These are phyloP conservation scores for Prunus dulcis DNA, from an alignment of 306 rosid species.

Conservation along the genomic window DNA sequence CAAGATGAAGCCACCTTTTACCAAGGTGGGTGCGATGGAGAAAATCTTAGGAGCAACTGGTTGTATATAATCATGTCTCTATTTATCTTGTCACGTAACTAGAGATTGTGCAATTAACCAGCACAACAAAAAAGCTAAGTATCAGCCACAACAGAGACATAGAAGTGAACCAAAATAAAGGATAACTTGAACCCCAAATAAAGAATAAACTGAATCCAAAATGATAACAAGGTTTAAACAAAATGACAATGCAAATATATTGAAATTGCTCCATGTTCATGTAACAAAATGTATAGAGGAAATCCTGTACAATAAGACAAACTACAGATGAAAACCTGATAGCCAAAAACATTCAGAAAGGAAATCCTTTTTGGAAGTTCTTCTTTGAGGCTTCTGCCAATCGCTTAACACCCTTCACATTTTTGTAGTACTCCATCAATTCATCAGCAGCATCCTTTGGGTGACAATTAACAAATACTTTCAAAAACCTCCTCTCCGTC, in stretches of 20 bases:
- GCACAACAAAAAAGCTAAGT: too few species aligned
- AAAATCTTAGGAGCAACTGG: too few species aligned
- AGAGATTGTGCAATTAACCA: too few species aligned
- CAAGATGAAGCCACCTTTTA: too few species aligned
- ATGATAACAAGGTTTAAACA: neutral
- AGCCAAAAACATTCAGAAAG: slow-evolving; percentile 42
- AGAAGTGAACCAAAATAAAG: too few species aligned
- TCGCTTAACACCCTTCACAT: slow-evolving; percentile 54
- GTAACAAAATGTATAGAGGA: neutral
- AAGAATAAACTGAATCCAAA: too few species aligned
- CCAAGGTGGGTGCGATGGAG: too few species aligned
- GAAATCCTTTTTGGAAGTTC: slow-evolving; percentile 43
- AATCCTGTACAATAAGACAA: neutral
- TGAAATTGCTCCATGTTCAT: neutral
- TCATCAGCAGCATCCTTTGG: slow-evolving; percentile 51
- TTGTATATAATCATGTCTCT: too few species aligned
- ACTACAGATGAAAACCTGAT: neutral
- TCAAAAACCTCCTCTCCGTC: slow-evolving; percentile 60
- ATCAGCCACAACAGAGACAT: too few species aligned
- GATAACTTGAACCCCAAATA: too few species aligned
- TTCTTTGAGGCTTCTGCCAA: slow-evolving; percentile 63
- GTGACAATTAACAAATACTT: slow-evolving; percentile 41
- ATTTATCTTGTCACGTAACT: too few species aligned
- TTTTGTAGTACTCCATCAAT: slow-evolving; percentile 50
- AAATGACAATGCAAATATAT: neutral